These are phyloP conservation scores for Bathelium albidoporum DNA, from an alignment of 495 filamentous ascomycete genomes.

Conservation along the genomic window DNA sequence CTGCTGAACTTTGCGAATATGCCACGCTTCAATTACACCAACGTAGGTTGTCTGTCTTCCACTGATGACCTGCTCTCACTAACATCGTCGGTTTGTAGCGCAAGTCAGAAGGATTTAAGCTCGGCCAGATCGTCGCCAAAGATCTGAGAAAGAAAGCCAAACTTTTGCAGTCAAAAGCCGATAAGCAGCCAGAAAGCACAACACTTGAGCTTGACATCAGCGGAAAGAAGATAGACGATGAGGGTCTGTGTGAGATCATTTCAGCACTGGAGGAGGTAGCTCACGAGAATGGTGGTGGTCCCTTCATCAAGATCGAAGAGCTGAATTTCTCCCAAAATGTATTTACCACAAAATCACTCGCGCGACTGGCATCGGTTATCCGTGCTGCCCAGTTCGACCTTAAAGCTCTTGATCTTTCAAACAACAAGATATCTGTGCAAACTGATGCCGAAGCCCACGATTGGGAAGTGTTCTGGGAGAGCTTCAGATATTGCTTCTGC, in stretches of 20 bases:
- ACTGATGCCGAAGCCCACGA: slow-evolving; percentile 28
- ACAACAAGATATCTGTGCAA: slow-evolving; percentile 35
- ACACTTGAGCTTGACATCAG: slow-evolving; percentile 39
- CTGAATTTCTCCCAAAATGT: slow-evolving; percentile 36
- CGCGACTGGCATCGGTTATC: slow-evolving; percentile 34
- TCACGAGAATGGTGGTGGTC: slow-evolving; percentile 23
- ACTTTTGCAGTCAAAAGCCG: slow-evolving; percentile 12
- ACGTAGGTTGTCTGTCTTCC: slow-evolving; percentile 11
- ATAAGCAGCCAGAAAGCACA: slow-evolving; percentile 10
- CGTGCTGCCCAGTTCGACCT: slow-evolving; percentile 32
- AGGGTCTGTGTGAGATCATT: slow-evolving; percentile 35
- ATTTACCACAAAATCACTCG: slow-evolving; percentile 32
- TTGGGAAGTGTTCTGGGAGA: slow-evolving; percentile 38
- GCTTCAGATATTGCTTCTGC: slow-evolving; percentile 36
- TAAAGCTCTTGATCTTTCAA: slow-evolving; percentile 38
- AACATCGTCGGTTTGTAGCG: slow-evolving; percentile 22
- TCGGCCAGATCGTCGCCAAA: slow-evolving; percentile 36
- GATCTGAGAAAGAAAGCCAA: slow-evolving; percentile 32
- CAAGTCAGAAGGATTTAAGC: slow-evolving; percentile 36
- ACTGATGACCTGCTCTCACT: background rate
- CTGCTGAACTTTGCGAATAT: background rate
- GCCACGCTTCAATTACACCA: slow-evolving; percentile 19
- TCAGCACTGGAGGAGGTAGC: slow-evolving; percentile 33
- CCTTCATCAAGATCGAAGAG: slow-evolving; percentile 35
- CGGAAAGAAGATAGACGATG: slow-evolving; percentile 35